Percentiles rank a stretch among this genome's conserved stretches.
These are phyloP conservation scores for Alliaria petiolata DNA, from an alignment of 345 rosid genomes.

Conservation along the genomic window DNA sequence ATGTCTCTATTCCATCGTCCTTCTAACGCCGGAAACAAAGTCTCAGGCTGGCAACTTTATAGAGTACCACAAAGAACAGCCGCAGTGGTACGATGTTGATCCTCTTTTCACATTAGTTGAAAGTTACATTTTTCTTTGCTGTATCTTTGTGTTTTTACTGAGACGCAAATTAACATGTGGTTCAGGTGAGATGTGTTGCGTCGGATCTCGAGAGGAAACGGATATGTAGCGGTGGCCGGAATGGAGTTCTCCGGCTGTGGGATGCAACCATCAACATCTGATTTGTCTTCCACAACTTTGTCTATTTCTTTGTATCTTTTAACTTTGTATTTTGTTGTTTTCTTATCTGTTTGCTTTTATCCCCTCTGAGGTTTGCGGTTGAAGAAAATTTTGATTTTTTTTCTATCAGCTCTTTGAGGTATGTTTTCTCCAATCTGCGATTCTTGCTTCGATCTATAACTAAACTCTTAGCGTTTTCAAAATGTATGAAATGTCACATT, in stretches of 20 bases:
- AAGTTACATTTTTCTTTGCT: neutral
- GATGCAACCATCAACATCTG: constrained; percentile 97
- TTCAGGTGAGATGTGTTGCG: constrained; percentile 89
- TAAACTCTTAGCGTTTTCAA: too few species aligned
- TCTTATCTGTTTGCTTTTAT: neutral
- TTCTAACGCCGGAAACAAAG: constrained; percentile 69
- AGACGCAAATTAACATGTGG: neutral
- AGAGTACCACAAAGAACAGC: constrained; percentile 83
- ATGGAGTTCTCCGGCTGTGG: constrained; percentile 94
- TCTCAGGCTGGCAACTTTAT: constrained; percentile 96
- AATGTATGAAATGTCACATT: too few species aligned
- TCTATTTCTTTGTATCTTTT: neutral
- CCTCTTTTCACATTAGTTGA: constrained; percentile 4
- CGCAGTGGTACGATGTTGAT: constrained; percentile 66
- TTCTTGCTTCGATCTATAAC: too few species aligned
- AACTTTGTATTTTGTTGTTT: neutral
- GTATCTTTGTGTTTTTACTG: neutral
- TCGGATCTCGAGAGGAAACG: constrained; percentile 98
- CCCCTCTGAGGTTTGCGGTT: neutral
- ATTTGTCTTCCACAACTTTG: constrained; percentile 4
- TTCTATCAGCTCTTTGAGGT: too few species aligned
- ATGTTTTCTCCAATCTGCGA: too few species aligned
- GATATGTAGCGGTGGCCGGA: constrained; percentile 97
- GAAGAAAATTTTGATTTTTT: neutral
- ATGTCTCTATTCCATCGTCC: constrained; percentile 98